These are phyloP conservation scores for Alternaria sp. DNA, from an alignment of 2,329 filamentous ascomycete species.

Conservation along the genomic window DNA sequence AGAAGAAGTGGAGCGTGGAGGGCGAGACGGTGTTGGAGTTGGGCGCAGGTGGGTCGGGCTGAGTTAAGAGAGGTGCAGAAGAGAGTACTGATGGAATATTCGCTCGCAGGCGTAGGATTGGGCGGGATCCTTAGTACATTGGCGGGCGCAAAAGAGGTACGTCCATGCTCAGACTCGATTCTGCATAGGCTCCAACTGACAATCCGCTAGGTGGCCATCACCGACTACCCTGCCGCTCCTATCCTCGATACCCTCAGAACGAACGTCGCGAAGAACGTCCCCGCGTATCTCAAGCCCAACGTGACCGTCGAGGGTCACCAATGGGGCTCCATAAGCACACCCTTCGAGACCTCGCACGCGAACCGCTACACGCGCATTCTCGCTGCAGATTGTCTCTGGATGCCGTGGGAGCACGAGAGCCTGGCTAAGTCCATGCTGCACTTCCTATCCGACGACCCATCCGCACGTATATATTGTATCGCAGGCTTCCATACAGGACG, in stretches of 20 bases:
- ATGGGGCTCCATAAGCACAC: conserved; percentile 64
- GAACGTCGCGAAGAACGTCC: conserved; percentile 64
- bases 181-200: neutral
- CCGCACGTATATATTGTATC: conserved; percentile 67
- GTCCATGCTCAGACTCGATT: conserved; percentile 21
- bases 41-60: conserved; percentile 65
- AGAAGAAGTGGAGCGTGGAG: conserved; percentile 54
- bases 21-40: conserved; percentile 66
- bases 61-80: conserved; percentile 15
- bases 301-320: conserved; percentile 65
- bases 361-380: conserved; percentile 66
- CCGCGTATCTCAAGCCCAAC: conserved; percentile 38
- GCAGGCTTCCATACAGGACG: conserved; percentile 76
- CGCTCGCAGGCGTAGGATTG: conserved; percentile 51
- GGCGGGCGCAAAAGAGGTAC: conserved; percentile 53
- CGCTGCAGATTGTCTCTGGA: conserved; percentile 78
- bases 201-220: conserved; percentile 59
- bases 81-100: conserved; percentile 35
- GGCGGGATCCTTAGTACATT: conserved; percentile 55
- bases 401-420: conserved; percentile 74
- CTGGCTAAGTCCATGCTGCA: conserved; percentile 67
- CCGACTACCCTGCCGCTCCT: conserved; percentile 70
- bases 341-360: conserved; percentile 48
- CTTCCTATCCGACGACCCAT: conserved; percentile 59
- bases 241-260: conserved; percentile 64